phyloP scores from a whole-genome alignment of 169 alveolate species.

The Haemoproteus tartakovskyi region DNA sequence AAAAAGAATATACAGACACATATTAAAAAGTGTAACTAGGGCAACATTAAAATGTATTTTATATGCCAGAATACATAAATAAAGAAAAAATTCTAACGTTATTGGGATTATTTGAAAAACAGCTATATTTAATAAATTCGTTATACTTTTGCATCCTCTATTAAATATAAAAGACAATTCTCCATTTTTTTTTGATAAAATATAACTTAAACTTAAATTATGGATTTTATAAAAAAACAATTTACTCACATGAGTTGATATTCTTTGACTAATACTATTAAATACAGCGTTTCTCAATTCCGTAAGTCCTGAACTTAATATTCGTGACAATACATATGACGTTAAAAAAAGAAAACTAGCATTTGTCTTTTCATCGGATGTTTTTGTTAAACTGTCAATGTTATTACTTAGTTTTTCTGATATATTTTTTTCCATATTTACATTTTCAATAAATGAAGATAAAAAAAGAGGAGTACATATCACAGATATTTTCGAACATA shows the following conservation, averaged over 20 bases:
- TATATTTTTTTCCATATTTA: slow-evolving; percentile 38
- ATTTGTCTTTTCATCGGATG: background rate
- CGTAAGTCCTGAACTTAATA: slow-evolving; percentile 61
- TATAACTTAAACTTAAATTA: slow-evolving; percentile 72
- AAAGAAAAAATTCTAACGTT: slow-evolving; percentile 79
- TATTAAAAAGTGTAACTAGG: slow-evolving; percentile 76
- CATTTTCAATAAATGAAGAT: slow-evolving; percentile 64
- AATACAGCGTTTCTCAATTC: slow-evolving; percentile 77
- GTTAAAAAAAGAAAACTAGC: slow-evolving; percentile 19
- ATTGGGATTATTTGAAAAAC: slow-evolving; percentile 82
- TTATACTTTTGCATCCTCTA: slow-evolving; percentile 78
- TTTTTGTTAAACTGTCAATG: background rate
- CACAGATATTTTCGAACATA: slow-evolving; percentile 58
- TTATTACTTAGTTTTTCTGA: too few relatives aligned
- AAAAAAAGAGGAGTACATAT: slow-evolving; percentile 45
- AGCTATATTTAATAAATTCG: slow-evolving; percentile 73
- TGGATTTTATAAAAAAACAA: slow-evolving; percentile 77
- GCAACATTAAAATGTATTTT: slow-evolving; percentile 83
- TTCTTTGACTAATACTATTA: slow-evolving; percentile 74
- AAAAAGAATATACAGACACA: slow-evolving; percentile 77
- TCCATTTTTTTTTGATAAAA: slow-evolving; percentile 76
- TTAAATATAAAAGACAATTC: slow-evolving; percentile 74
- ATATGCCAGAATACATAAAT: slow-evolving; percentile 76
- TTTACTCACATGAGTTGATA: slow-evolving; percentile 72
- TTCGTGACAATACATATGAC: slow-evolving; percentile 42